phyloP scores from a whole-genome alignment of 2,329 filamentous ascomycete species.

The Septoria linicola region DNA sequence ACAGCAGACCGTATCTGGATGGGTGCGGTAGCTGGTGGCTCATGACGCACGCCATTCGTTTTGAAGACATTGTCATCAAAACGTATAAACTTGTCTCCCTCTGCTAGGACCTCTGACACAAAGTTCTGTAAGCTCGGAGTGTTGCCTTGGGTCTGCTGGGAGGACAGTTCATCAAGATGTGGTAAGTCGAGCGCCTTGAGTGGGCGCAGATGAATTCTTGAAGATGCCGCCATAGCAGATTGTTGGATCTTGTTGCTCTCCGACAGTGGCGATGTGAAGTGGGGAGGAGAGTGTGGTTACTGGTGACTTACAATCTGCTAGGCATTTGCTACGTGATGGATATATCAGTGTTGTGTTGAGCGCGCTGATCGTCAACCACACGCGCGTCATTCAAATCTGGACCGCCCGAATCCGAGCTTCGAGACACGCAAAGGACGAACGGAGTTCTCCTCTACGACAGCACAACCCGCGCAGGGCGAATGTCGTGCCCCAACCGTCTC shows the following conservation, averaged over 20 bases:
- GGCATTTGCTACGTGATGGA: no score
- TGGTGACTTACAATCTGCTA: no score
- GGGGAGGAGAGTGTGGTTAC: no score
- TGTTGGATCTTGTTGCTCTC: no score
- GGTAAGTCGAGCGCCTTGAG: constrained; percentile 37
- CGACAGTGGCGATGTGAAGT: no score
- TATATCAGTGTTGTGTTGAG: neutral
- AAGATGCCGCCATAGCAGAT: constrained; percentile 1
- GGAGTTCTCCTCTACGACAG: neutral
- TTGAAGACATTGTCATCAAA: constrained; percentile 49
- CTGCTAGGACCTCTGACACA: constrained; percentile 54
- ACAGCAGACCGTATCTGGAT: constrained; percentile 54
- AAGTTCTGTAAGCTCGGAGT: constrained; percentile 52
- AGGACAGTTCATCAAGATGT: constrained; percentile 35
- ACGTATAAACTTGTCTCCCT: constrained; percentile 60
- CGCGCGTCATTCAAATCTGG: neutral
- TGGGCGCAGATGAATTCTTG: constrained; percentile 36
- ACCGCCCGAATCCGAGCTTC: neutral
- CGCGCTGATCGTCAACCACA: neutral
- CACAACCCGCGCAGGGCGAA: neutral
- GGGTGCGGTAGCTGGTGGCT: constrained; percentile 50
- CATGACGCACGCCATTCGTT: constrained; percentile 51
- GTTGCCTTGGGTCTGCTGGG: constrained; percentile 27
- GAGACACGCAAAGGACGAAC: neutral
- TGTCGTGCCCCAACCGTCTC: neutral